phyloP scores from a whole-genome alignment of 2,329 filamentous ascomycete species.

The Scedosporium dehoogii region DNA sequence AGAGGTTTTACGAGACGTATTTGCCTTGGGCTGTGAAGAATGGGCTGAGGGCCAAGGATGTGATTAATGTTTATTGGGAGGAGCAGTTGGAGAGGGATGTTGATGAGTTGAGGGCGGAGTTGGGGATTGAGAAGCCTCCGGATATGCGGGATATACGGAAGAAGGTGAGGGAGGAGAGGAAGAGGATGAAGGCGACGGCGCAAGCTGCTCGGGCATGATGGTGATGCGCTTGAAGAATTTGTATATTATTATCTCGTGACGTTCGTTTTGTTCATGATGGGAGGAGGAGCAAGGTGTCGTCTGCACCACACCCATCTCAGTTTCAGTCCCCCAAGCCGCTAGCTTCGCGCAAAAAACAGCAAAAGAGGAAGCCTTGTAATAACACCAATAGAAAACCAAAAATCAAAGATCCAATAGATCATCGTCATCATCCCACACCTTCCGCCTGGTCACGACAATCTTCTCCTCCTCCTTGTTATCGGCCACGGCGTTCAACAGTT shows the following conservation, averaged over 20 bases:
- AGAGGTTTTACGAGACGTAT: slow-evolving; percentile 64
- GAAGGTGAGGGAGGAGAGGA: slow-evolving; percentile 58
- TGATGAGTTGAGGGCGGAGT: slow-evolving; percentile 57
- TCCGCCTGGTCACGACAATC: slow-evolving; percentile 77
- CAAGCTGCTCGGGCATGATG: neutral
- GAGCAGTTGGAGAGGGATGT: slow-evolving; percentile 82
- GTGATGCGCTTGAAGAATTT: neutral
- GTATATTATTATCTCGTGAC: too few relatives aligned
- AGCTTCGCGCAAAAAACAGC: neutral
- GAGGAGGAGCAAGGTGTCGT: too few relatives aligned
- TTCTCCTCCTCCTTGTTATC: slow-evolving; percentile 72
- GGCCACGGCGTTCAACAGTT: slow-evolving; percentile 73
- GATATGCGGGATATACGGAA: slow-evolving; percentile 72
- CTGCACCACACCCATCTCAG: too few relatives aligned
- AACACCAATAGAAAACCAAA: neutral
- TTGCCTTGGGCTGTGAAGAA: slow-evolving; percentile 86
- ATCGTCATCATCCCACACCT: slow-evolving; percentile 77
- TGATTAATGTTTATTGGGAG: slow-evolving; percentile 98
- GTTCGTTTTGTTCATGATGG: too few relatives aligned
- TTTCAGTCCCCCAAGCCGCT: too few relatives aligned
- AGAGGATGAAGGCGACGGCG: slow-evolving; percentile 39
- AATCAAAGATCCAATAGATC: slow-evolving; percentile 54
- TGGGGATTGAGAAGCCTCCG: slow-evolving; percentile 82
- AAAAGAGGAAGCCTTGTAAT: neutral
- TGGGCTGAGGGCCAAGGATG: slow-evolving; percentile 63